phyloP scores from a whole-genome alignment of 495 filamentous ascomycete genomes.

The Penicillium daleae region DNA sequence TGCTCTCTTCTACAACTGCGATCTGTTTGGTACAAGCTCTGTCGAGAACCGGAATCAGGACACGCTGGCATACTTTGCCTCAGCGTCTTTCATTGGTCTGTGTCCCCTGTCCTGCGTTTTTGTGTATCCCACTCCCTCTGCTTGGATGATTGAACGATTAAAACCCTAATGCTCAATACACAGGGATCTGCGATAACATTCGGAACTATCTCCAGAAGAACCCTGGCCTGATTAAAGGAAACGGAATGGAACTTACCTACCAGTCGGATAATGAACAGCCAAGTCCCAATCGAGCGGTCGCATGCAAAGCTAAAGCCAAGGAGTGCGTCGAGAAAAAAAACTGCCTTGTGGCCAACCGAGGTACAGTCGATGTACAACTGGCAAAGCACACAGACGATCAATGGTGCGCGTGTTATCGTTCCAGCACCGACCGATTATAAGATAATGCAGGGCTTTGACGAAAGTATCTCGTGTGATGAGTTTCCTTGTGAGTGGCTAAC shows the following conservation, averaged over 20 bases:
- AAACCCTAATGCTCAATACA: too few relatives aligned
- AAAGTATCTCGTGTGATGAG: slow-evolving; percentile 13
- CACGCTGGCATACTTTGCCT: neutral
- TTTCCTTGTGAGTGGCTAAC: slow-evolving; percentile 12
- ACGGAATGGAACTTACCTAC: slow-evolving; percentile 4
- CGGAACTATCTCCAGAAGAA: neutral
- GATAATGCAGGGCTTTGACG: neutral
- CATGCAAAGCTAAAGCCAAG: neutral
- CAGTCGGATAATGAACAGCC: neutral
- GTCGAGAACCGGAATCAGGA: neutral
- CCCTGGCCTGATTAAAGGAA: neutral
- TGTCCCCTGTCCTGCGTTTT: too few relatives aligned
- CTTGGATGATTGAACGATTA: too few relatives aligned
- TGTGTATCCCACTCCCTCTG: too few relatives aligned
- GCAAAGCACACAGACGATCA: neutral
- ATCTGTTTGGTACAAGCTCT: neutral
- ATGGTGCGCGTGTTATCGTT: neutral
- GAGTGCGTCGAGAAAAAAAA: neutral
- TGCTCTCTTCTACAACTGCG: slow-evolving; percentile 4
- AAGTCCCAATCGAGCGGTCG: neutral
- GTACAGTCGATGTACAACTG: neutral
- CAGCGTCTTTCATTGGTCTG: neutral
- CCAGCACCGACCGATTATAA: slow-evolving; percentile 4
- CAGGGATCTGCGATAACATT: slow-evolving; percentile 7
- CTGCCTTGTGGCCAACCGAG: slow-evolving; percentile 1